These are phyloP conservation scores for Prosopis cineraria DNA, from an alignment of 306 rosid genomes.

Conservation along the genomic window DNA sequence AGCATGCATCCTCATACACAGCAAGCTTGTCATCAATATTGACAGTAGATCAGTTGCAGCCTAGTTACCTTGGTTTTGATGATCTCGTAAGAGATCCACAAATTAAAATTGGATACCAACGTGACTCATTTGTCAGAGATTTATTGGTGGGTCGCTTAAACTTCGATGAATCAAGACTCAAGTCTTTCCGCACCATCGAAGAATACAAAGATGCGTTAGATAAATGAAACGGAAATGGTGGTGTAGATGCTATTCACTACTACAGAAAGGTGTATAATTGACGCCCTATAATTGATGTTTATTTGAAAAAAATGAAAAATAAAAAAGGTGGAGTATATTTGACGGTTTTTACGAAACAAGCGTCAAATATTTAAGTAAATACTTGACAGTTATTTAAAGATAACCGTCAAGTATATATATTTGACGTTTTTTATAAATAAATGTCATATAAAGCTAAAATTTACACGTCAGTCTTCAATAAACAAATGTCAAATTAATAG, in stretches of 20 bases:
- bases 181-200: neutral
- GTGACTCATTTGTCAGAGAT: neutral
- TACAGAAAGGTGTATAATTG: too few species aligned
- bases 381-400: too few species aligned
- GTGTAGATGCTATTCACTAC: constrained; percentile 35
- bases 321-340: too few species aligned
- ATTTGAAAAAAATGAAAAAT: too few species aligned
- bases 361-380: too few species aligned
- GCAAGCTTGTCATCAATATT: constrained; percentile 31
- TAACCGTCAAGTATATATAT: too few species aligned
- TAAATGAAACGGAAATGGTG: constrained; percentile 32
- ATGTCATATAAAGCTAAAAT: too few species aligned
- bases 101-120: neutral
- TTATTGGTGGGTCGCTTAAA: neutral
- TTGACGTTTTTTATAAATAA: too few species aligned
- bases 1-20: constrained; percentile 2
- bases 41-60: constrained; percentile 22
- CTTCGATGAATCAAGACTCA: constrained; percentile 14
- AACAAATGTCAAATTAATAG: too few species aligned
- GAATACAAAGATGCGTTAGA: constrained; percentile 25
- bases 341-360: too few species aligned
- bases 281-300: too few species aligned
- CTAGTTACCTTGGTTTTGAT: neutral
- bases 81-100: neutral
- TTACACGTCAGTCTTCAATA: too few species aligned